Evolutionary conservation across 2,329 filamentous ascomycete genomes (phyloP), one percentile per base, ranked within the genome.

Genomic region (Fusarium pseudoanthophilum): DNA sequence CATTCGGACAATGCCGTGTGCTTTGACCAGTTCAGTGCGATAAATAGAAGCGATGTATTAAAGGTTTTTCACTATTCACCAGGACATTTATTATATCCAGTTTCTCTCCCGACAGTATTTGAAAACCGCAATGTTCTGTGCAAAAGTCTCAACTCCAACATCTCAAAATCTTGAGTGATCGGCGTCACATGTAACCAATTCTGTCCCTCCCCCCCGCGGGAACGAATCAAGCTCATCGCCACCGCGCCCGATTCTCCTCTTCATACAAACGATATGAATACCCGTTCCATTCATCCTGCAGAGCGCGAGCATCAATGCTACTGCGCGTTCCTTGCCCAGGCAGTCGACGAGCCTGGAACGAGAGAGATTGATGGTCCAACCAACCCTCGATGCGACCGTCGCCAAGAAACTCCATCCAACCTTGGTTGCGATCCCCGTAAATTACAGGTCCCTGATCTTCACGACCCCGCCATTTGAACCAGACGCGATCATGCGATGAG

Each of bases 321-420:
- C 81, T 83, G 9, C 75, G 64, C 1, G 78, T 82, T 4, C 77
- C 76, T 60, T 82, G 80, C 2, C 73, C 77, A 2, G 71, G 55
- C 0, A 72, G 0, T 5, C 82, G 69, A 2, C 53, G 30, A 7
- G 76, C 82, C 3, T 67, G 49, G 39, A 84, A 84, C 0, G 51
- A 42, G 13, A 84, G 62, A 1, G 51, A 21, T 67, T 76, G 72
- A n/a, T n/a, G 73, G 18, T 79, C 75, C 13, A 83, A 9, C 42
- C 62, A 28, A 18, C 82, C 83, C 20, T 81, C 67, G 21, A 85
- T 76, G 2, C 71, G 68, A 7, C 83, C 84, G 36, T 76, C 78
- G 9, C 84, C 82, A 3, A 84, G 60, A 37, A 86, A 85, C 30
- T 62, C 76, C 39, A 85, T 75, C 66, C 72, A 80, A 51, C 82